Percentiles rank a stretch among this genome's conserved stretches.
These are phyloP conservation scores for Apiotrichum montevideense DNA, from an alignment of 1,284 basidiomycete species.

Conservation along the genomic window DNA sequence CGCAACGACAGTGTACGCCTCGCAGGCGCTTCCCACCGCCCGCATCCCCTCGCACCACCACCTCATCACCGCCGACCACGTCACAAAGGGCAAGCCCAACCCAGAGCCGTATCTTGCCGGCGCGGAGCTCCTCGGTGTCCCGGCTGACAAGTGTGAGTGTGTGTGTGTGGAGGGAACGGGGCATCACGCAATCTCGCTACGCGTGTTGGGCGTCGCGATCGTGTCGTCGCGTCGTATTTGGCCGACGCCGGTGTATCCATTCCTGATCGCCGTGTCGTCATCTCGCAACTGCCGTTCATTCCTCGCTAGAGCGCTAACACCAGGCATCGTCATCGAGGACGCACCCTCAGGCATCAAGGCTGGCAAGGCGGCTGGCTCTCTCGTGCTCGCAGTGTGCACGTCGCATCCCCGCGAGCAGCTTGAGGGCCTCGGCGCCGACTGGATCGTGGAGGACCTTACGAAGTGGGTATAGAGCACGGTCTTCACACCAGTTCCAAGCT, in stretches of 20 bases:
- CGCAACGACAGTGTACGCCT: conserved; percentile 65
- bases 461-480: conserved; percentile 15
- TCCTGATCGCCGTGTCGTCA: not conserved
- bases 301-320: not conserved
- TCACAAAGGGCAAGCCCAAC: conserved; percentile 67
- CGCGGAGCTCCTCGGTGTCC: conserved; percentile 33
- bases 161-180: not conserved
- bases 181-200: not conserved
- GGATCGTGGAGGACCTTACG: conserved; percentile 45
- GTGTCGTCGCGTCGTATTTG: not conserved
- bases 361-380: conserved; percentile 66
- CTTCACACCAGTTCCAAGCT: conserved; percentile 1
- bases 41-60: conserved; percentile 55
- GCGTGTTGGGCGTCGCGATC: not conserved
- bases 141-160: conserved; percentile 46
- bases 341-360: conserved; percentile 69
- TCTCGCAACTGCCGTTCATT: not conserved
- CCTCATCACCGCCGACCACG: conserved; percentile 68
- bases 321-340: conserved; percentile 72
- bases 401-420: conserved; percentile 63
- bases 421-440: conserved; percentile 43
- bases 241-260: not conserved
- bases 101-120: conserved; percentile 64
- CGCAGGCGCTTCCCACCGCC: conserved; percentile 57
- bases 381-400: conserved; percentile 72